A percentile compares a stretch with the other conserved stretches of the same genome.
phyloP scores from a whole-genome alignment of 495 filamentous ascomycete species.

The Penicillium waksmanii region DNA sequence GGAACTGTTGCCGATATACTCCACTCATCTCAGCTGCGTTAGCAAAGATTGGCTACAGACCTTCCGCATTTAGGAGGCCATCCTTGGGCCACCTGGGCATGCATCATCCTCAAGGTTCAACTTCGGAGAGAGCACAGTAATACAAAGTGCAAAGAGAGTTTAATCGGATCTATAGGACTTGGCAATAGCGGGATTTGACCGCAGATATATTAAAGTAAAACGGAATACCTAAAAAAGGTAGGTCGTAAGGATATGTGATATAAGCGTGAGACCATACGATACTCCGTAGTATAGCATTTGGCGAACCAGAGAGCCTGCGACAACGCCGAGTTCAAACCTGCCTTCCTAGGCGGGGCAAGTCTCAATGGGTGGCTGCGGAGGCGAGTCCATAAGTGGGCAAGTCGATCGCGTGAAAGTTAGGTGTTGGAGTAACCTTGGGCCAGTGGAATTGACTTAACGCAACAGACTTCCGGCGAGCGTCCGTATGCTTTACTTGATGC shows the following conservation, averaged over 20 bases:
- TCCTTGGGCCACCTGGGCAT: background rate
- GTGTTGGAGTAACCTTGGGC: slow-evolving; percentile 6
- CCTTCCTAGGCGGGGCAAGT: slow-evolving; percentile 17
- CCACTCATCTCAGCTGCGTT: slow-evolving; percentile 1
- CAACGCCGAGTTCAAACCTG: background rate
- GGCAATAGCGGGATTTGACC: background rate
- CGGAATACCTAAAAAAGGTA: slow-evolving; percentile 15
- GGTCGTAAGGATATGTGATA: slow-evolving; percentile 10
- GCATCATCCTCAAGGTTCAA: background rate
- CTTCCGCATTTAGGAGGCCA: slow-evolving; percentile 6
- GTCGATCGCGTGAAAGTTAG: slow-evolving; percentile 2
- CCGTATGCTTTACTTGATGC: slow-evolving; percentile 15
- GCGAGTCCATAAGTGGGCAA: slow-evolving; percentile 7
- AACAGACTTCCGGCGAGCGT: slow-evolving; percentile 12
- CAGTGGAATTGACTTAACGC: background rate
- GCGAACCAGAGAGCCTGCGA: slow-evolving; percentile 9
- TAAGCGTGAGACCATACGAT: background rate
- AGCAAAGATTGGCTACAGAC: slow-evolving; percentile 9
- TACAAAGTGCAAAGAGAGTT: background rate
- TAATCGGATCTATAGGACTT: background rate
- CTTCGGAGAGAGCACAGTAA: background rate
- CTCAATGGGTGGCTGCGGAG: slow-evolving; percentile 5
- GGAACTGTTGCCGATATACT: slow-evolving; percentile 8
- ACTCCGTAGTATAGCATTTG: background rate
- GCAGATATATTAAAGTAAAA: slow-evolving; percentile 1